phyloP scores from a whole-genome alignment of 1,139 yeast genomes.

The Geotrichum klebahnii region DNA sequence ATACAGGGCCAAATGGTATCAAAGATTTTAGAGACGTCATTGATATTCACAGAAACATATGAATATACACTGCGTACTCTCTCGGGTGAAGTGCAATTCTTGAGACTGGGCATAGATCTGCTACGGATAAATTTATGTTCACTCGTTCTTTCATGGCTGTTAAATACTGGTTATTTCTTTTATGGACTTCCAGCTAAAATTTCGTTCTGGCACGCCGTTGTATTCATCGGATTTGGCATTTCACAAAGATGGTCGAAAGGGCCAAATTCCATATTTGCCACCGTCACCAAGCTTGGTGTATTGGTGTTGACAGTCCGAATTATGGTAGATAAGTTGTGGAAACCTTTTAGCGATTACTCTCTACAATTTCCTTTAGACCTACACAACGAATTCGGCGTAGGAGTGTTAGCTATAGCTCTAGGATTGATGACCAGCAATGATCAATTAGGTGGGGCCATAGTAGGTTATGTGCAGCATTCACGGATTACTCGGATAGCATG shows the following conservation, averaged over 20 bases:
- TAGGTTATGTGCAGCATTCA: too few relatives aligned
- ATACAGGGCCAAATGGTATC: background rate
- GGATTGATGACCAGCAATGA: too few relatives aligned
- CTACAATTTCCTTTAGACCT: too few relatives aligned
- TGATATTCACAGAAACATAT: background rate
- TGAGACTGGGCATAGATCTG: background rate
- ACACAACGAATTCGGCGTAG: too few relatives aligned
- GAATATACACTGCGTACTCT: background rate
- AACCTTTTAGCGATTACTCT: too few relatives aligned
- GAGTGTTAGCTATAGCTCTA: too few relatives aligned
- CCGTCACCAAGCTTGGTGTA: too few relatives aligned
- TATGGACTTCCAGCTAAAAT: constrained; percentile 8
- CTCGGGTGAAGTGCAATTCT: background rate
- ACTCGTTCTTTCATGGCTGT: constrained; percentile 1
- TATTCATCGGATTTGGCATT: constrained; percentile 2
- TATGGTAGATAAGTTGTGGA: too few relatives aligned
- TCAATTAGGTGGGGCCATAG: too few relatives aligned
- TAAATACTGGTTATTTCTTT: constrained; percentile 7
- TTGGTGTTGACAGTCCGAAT: too few relatives aligned
- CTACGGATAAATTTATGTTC: constrained; percentile 3
- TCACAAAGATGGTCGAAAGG: background rate
- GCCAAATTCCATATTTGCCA: too few relatives aligned
- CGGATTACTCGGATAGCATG: too few relatives aligned
- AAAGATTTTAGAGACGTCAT: background rate
- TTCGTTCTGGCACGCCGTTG: constrained; percentile 9